Evolutionary conservation across 768 basidiomycete species (phyloP).

Genomic region (Boletellus ananiceps): DNA sequence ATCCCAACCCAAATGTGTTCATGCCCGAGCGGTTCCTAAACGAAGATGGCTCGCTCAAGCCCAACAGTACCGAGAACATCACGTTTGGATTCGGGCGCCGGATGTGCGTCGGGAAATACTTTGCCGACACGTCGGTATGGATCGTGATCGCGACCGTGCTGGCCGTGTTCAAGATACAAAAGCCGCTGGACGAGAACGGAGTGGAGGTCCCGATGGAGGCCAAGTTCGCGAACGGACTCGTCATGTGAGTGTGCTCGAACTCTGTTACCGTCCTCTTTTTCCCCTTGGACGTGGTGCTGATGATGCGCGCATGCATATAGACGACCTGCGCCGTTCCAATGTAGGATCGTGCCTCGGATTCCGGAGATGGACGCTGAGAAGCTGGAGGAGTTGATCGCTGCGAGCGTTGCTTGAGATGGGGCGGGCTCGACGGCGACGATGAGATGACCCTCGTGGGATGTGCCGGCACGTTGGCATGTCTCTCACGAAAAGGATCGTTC

Average conservation of each 20-base stretch:
- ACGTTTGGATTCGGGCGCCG: constrained; percentile 25
- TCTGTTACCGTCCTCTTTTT: no score
- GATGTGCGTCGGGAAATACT: constrained; percentile 17
- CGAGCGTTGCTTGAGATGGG: neutral
- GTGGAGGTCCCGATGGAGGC: constrained; percentile 8
- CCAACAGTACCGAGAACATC: constrained; percentile 1
- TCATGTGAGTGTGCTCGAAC: neutral
- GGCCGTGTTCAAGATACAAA: constrained; percentile 3
- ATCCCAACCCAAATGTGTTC: constrained; percentile 1
- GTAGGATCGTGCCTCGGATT: neutral
- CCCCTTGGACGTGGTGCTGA: neutral
- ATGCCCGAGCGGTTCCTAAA: constrained; percentile 7
- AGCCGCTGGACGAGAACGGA: constrained; percentile 1
- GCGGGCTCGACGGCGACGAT: no score
- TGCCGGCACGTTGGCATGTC: no score
- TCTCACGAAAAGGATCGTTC: no score
- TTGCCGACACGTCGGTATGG: constrained; percentile 14
- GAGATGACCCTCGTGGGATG: no score
- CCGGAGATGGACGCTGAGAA: neutral
- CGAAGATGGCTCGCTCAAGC: neutral
- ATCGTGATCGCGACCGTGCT: neutral
- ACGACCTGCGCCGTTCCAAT: constrained; percentile 4
- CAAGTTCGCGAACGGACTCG: constrained; percentile 1
- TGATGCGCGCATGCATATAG: neutral
- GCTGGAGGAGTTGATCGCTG: neutral